A percentile compares a stretch with the other conserved stretches of the same genome.
Conservation (phyloP, 768 basidiomycete species). For the Pisolithus marmoratus region DNA sequence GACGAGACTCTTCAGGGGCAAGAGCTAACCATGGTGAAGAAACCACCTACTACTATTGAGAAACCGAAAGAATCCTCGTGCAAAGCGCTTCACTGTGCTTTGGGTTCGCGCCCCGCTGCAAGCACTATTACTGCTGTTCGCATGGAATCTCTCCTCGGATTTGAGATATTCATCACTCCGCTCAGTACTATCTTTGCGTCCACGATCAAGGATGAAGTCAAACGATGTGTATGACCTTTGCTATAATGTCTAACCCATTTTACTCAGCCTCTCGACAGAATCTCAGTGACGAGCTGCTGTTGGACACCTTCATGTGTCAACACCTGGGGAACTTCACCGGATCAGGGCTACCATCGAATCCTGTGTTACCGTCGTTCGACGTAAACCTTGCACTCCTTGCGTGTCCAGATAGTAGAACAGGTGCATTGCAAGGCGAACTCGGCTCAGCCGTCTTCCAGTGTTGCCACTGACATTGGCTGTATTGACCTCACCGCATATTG, state of each 20-base stretch:
- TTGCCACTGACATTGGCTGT: conserved; percentile 1
- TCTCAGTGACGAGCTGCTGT: conserved; percentile 32
- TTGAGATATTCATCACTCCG: conserved; percentile 50
- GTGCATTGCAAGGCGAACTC: conserved; percentile 17
- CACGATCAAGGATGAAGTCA: conserved; percentile 43
- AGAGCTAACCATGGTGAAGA: conserved; percentile 4
- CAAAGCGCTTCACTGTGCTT: neutral
- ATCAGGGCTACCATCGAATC: conserved; percentile 8
- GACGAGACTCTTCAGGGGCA: neutral
- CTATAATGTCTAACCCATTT: neutral
- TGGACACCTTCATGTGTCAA: conserved; percentile 38
- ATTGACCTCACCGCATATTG: conserved; percentile 15
- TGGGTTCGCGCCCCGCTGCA: neutral
- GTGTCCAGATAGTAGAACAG: conserved; percentile 44
- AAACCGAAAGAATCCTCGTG: neutral
- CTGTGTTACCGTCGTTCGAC: conserved; percentile 33
- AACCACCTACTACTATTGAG: conserved; percentile 7
- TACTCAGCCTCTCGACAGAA: conserved; percentile 21
- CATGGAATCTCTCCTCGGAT: conserved; percentile 31
- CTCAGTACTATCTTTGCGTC: conserved; percentile 41
- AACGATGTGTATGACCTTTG: conserved; percentile 35
- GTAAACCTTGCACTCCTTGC: conserved; percentile 34
- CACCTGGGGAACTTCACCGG: conserved; percentile 32
- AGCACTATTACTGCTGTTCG: conserved; percentile 24
- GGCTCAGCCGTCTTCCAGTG: neutral